Evolutionary conservation across 495 filamentous ascomycete species (phyloP).

Genomic region (Paragyromitra xinjiangensis): DNA sequence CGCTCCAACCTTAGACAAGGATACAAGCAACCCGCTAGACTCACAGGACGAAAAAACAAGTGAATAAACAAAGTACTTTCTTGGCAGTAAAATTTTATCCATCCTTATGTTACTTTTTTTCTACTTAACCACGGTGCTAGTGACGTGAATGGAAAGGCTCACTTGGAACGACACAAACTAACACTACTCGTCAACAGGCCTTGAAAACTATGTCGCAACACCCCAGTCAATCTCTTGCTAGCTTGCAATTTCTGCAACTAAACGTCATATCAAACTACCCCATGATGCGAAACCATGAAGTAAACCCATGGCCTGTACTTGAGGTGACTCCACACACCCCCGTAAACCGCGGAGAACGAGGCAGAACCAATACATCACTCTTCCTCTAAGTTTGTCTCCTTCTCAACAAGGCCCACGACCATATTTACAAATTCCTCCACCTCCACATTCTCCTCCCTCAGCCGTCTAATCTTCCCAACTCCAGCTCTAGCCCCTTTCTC

Average conservation of each 20-base stretch:
- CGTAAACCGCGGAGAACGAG: not conserved
- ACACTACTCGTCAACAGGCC: too few species aligned
- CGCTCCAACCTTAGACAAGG: not conserved
- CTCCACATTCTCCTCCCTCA: slow-evolving; percentile 49
- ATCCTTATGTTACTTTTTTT: too few species aligned
- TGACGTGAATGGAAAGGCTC: too few species aligned
- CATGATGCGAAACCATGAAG: not conserved
- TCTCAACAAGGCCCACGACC: slow-evolving; percentile 41
- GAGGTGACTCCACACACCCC: too few species aligned
- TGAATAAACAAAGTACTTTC: not conserved
- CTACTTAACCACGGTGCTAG: too few species aligned
- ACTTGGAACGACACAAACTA: too few species aligned
- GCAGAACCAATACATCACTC: slow-evolving; percentile 5
- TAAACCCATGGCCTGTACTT: too few species aligned
- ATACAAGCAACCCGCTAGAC: not conserved
- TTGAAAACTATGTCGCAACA: too few species aligned
- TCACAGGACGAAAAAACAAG: not conserved
- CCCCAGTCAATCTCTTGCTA: too few species aligned
- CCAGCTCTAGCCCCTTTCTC: slow-evolving; percentile 47
- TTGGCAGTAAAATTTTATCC: not conserved
- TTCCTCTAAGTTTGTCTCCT: slow-evolving; percentile 5
- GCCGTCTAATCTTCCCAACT: slow-evolving; percentile 32
- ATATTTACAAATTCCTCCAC: slow-evolving; percentile 54
- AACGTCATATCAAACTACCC: not conserved
- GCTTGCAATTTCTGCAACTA: too few species aligned